Conservation (phyloP, 2,329 filamentous ascomycete species). For the Orbilia brochopaga region DNA sequence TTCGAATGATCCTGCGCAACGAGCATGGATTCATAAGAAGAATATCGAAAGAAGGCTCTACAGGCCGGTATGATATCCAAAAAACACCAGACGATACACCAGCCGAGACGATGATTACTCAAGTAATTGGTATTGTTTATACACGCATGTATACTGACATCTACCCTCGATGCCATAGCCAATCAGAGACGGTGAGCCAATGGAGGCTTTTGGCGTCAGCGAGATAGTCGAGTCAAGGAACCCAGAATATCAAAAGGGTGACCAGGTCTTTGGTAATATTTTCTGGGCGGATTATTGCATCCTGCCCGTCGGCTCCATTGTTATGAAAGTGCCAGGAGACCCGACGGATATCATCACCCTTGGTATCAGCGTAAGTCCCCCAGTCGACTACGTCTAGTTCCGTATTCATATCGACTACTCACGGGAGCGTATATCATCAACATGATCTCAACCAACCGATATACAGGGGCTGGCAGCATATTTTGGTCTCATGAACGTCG, state of each 20-base stretch:
- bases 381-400: too few relatives aligned
- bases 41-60: constrained; percentile 25
- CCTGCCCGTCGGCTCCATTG: constrained; percentile 56
- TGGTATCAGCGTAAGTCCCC: constrained; percentile 25
- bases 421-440: too few relatives aligned
- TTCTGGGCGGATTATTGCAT: constrained; percentile 61
- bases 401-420: too few relatives aligned
- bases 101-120: too few relatives aligned
- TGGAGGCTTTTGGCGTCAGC: constrained; percentile 27
- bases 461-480: constrained; percentile 63
- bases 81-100: too few relatives aligned
- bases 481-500: constrained; percentile 60
- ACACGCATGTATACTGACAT: neutral
- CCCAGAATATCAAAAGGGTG: constrained; percentile 55
- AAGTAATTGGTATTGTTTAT: too few relatives aligned
- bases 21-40: constrained; percentile 41
- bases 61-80: constrained; percentile 7
- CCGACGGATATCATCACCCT: constrained; percentile 29
- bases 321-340: constrained; percentile 12
- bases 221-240: constrained; percentile 34
- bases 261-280: constrained; percentile 56
- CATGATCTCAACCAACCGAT: too few relatives aligned
- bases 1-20: constrained; percentile 48
- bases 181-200: constrained; percentile 28
- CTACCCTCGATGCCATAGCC: constrained; percentile 15